Conservation (phyloP, 2,329 filamentous ascomycete species). For the Monosporascus ibericus region DNA sequence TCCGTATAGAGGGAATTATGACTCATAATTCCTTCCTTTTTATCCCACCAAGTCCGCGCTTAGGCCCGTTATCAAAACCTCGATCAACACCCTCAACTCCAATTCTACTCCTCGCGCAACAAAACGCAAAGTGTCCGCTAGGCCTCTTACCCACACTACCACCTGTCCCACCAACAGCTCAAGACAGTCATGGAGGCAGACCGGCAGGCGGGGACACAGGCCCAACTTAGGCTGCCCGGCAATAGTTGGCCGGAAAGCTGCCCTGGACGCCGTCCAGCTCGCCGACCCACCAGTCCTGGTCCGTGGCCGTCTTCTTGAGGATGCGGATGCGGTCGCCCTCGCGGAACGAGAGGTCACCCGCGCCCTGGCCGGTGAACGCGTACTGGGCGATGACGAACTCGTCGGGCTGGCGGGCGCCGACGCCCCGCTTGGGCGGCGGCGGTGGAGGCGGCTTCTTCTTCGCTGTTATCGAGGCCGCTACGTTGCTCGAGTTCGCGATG, state of each 20-base stretch:
- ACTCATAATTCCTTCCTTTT: too few relatives aligned
- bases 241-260: conserved; percentile 81
- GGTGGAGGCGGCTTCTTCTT: conserved; percentile 77
- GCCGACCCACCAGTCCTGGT: conserved; percentile 85
- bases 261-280: conserved; percentile 64
- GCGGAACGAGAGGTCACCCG: conserved; percentile 66
- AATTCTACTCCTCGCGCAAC: too few relatives aligned
- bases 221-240: conserved; percentile 33
- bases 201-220: too few relatives aligned
- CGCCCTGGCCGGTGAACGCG: conserved; percentile 63
- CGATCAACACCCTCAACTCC: too few relatives aligned
- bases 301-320: conserved; percentile 70
- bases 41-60: too few relatives aligned
- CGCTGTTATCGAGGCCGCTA: conserved; percentile 24
- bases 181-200: not conserved
- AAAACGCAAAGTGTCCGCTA: not conserved
- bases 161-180: not conserved
- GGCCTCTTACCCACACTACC: not conserved
- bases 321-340: conserved; percentile 76
- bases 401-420: conserved; percentile 38
- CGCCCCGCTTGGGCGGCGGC: conserved; percentile 53
- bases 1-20: too few relatives aligned
- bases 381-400: conserved; percentile 68
- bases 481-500: not conserved
- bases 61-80: too few relatives aligned